These are phyloP conservation scores for Flaveria bidentis DNA, from an alignment of 129 eudicot genomes.

Conservation along the genomic window DNA sequence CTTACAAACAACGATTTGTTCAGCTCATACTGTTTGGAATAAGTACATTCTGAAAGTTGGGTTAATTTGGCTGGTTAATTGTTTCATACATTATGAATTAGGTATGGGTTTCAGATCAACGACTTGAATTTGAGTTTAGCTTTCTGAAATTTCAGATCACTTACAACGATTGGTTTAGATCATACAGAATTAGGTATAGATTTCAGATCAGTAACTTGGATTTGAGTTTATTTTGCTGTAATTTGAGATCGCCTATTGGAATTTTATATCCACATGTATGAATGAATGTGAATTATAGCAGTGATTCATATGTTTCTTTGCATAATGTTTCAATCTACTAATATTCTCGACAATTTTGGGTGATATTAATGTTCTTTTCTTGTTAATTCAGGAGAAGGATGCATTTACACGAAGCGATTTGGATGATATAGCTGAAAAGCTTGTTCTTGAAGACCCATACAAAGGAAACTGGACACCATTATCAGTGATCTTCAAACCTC, in stretches of 20 bases:
- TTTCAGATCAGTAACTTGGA: no score
- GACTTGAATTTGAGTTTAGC: no score
- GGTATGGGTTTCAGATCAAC: no score
- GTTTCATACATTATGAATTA: no score
- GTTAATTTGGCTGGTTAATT: background rate
- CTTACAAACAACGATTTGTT: no score
- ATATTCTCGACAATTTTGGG: background rate
- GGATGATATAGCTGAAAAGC: constrained; percentile 71
- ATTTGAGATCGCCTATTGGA: background rate
- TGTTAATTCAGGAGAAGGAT: constrained; percentile 65
- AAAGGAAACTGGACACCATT: constrained; percentile 67
- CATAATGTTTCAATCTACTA: background rate
- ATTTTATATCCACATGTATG: no score
- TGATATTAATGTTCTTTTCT: constrained; percentile 2
- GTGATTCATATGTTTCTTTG: constrained; percentile 3
- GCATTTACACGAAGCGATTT: constrained; percentile 63
- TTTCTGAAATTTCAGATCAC: no score
- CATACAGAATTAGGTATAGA: no score
- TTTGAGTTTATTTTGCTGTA: background rate
- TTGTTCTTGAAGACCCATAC: constrained; percentile 74
- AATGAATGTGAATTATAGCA: background rate
- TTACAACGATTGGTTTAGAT: no score
- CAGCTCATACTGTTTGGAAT: no score
- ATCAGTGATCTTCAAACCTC: constrained; percentile 85
- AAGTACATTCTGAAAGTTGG: background rate